Base-by-base conservation (phyloP, 1,139 yeast genomes). In the Candida sanyaensis region DNA sequence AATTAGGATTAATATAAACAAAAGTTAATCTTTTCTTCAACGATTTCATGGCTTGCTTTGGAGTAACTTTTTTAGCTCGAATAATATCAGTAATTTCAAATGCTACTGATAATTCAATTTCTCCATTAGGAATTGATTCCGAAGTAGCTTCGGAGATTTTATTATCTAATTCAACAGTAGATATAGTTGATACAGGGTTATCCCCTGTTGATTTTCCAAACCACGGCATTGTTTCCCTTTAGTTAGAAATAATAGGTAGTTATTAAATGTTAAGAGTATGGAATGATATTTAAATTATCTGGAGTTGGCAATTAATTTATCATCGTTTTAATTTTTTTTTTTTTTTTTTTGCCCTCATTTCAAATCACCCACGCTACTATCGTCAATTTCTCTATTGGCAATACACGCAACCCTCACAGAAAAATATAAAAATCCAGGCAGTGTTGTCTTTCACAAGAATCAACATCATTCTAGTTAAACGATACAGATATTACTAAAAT, bases 91-190 rank as follows among this genome's bases (percentile, higher is more conserved):
- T 88, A 49, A 93, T 81, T 63, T 93, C 99, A 52, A 93, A 74
- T 8, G 95, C 92, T 44, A 81, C 75, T 6, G 86, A 81, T 53
- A 89, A 76, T 58, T 93, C 97, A 47, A 89, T 78, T 58, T 91
- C 97, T 2, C 98, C 99, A 60, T 88, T 84, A 2, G 98, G 98
- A 45, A 93, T 86, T 21, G 88, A 72, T 64, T 90, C 97, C 31
- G 93, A 86, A 0, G 98, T 91, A 11, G 97, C 96, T 55, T 80
- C 83, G 46, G 78, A 79, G 44, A 92, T 81, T 57, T 85, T 81
- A 49, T 73, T 77, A 54, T 88, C 96, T 39, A 88, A 71, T 50
- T 73, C 78, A 21, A 77, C 77, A 4, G 75, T 68, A 13, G 76
- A 66, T 17, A 72, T 68, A 8, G 50, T 41, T 2, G 80, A 64